These are phyloP conservation scores for Xylaria telfairii DNA, from an alignment of 495 filamentous ascomycete species.

Conservation along the genomic window DNA sequence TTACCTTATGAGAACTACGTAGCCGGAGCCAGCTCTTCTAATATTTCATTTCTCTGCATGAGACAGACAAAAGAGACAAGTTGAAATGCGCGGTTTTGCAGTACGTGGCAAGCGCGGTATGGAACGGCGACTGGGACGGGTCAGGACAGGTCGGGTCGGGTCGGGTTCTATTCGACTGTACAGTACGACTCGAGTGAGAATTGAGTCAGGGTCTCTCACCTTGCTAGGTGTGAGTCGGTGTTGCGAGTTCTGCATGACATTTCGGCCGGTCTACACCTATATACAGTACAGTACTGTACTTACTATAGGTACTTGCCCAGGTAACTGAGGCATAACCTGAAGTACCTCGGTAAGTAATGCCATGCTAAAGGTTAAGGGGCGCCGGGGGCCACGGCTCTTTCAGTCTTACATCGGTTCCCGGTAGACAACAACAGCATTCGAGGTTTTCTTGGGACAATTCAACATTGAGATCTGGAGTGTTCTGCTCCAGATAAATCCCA, in stretches of 20 bases:
- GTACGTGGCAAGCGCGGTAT: constrained; percentile 9
- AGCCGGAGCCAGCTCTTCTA: constrained; percentile 2
- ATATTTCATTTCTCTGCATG: constrained; percentile 8
- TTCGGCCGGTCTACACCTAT: neutral
- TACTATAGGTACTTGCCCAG: neutral
- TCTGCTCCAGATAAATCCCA: constrained; percentile 15
- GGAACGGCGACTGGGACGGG: neutral
- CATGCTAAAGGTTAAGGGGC: neutral
- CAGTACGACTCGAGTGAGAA: neutral
- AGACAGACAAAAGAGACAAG: no score
- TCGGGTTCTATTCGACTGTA: no score
- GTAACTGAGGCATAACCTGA: neutral
- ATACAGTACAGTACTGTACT: neutral
- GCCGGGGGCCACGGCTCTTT: neutral
- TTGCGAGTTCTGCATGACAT: neutral
- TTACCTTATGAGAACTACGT: constrained; percentile 20
- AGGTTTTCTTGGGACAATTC: neutral
- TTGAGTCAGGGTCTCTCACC: neutral
- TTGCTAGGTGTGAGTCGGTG: neutral
- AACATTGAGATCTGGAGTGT: constrained; percentile 1
- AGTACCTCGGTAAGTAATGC: neutral
- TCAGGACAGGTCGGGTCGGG: neutral
- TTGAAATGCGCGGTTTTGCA: constrained; percentile 3
- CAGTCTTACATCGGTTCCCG: neutral
- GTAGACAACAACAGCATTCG: neutral